Base-by-base conservation (phyloP, 164 flowering plant species). In the Tetrastigma voinierianum region DNA sequence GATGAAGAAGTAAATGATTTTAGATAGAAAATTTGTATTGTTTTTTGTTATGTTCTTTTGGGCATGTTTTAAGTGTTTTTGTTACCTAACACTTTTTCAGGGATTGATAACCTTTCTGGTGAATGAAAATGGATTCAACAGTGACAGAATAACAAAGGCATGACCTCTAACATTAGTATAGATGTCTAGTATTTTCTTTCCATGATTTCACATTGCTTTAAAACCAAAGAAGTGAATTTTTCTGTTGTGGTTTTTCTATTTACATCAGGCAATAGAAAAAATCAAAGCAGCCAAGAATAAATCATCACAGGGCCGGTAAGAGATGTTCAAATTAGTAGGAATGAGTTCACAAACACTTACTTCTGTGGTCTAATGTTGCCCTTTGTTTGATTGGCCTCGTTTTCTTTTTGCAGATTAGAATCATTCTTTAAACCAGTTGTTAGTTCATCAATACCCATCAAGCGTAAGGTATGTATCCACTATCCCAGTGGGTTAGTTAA, bases 211-310 rank as follows among this genome's bases (percentile, higher is more conserved):
- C 48, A 2, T 63, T 62, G 15, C 16, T 10, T 14, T 47, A 43
- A 19, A 32, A 32, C 40, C 3, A 32, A 53, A 6, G 13, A 19
- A 24, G 4, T 12, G 12, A 17, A 44, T 44, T 40, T 61, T 40
- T 54, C 52, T 18, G 10, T 54, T 32, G 23, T 58, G 10, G 53
- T 44, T 62, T 60, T 7, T 59, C 19, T 78, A 15, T 17, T 62
- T 55, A n/a, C 69, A 15, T 40, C 62, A 93, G 99, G 97, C 96
- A 46, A 78, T 93, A 62, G 97, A 93, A 71, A 96, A 91, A 74
- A 96, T 96, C 56, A 91, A 93, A 81, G 87, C 91, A 18, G 96
- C 97, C 49, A 91, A 88, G 81, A 82, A 79, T 78, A 96, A 96
- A 80, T 82, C 92, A 46, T 76, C 96, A 46, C 98, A 96, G 77